Base-by-base conservation (phyloP, 106 monocot genomes). In the Dioscorea dumetorum region DNA sequence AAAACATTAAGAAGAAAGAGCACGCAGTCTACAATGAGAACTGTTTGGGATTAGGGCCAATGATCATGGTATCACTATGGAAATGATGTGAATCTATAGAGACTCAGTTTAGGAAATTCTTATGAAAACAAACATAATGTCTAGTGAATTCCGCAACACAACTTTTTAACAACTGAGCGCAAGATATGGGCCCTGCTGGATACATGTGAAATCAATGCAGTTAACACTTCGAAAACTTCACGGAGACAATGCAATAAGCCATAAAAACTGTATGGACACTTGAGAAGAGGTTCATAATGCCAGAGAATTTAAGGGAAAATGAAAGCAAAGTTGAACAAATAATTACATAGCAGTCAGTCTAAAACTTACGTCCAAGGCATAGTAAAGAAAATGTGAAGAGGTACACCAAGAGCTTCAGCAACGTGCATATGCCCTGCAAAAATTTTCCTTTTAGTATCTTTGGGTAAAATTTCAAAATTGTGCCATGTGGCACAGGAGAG, bases 331-430 rank as follows among this genome's bases (percentile, higher is more conserved):
- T 34, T 49, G 15, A 60, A 24, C 10, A 57, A 41, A 16, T 3
- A 22, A 22, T 20, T 12, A 24, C 9, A 61, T 33, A 61, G 22
- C 67, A 9, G 41, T 41, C 22, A 51, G 18, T 11, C 17, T 34
- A 58, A 58, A 41, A 88, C 95, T 95, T 60, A 95, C 95, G 95
- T 95, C 95, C 95, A 95, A 64, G 95, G 95, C 88, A 95, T 86
- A 72, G 95, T 95, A 57, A 95, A 95, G 77, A 91, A 95, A 50
- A 95, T 91, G 62, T 95, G 95, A 49, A 95, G 83, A 41, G 95
- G 95, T 7, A 91, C 82, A 50, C 95, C 79, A 63, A 95, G 95
- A 70, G 95, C 88, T 80, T 95, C 95, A 83, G 95, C 95, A 70
- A 95, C 85, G 84, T 95, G 95, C 58, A 77, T 69, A 84, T 95